Evolutionary conservation across 75 land plant genomes (phyloP).

Genomic region (Picea sitchensis): DNA sequence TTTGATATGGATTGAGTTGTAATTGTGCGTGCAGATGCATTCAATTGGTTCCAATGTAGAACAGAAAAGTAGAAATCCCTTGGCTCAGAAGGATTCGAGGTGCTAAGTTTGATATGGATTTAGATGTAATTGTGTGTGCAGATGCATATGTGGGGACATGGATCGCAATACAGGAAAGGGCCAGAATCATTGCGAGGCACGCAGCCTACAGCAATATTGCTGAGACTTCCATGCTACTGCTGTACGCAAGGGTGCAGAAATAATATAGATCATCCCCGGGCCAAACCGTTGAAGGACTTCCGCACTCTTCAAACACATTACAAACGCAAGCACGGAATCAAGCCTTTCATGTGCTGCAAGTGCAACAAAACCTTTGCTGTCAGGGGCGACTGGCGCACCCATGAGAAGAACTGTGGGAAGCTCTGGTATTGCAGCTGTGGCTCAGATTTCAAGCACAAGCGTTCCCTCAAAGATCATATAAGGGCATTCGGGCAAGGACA

Average conservation of each 20-base stretch:
- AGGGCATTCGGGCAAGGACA: conserved; percentile 50
- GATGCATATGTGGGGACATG: conserved; percentile 74
- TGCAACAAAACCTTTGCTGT: conserved; percentile 53
- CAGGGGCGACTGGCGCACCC: conserved; percentile 58
- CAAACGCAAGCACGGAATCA: conserved; percentile 58
- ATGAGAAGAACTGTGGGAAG: conserved; percentile 67
- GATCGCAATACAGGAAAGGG: conserved; percentile 51
- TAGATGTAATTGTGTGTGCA: conserved; percentile 14
- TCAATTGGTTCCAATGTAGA: conserved; percentile 53
- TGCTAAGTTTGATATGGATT: neutral
- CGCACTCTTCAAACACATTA: conserved; percentile 57
- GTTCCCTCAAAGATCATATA: conserved; percentile 55
- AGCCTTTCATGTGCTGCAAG: conserved; percentile 48
- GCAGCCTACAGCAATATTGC: conserved; percentile 41
- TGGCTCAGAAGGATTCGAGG: neutral
- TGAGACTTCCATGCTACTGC: conserved; percentile 57
- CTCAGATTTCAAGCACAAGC: conserved; percentile 62
- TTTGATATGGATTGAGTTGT: neutral
- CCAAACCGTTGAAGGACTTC: conserved; percentile 54
- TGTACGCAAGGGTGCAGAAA: conserved; percentile 54
- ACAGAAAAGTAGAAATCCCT: conserved; percentile 5
- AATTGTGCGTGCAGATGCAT: conserved; percentile 43
- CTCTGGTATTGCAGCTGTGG: conserved; percentile 61
- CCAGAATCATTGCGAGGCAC: conserved; percentile 49
- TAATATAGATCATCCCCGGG: conserved; percentile 51